Percentiles rank a stretch among this genome's conserved stretches.
Conservation (phyloP, 2,329 filamentous ascomycete genomes). For the Colletotrichum nymphaeae region DNA sequence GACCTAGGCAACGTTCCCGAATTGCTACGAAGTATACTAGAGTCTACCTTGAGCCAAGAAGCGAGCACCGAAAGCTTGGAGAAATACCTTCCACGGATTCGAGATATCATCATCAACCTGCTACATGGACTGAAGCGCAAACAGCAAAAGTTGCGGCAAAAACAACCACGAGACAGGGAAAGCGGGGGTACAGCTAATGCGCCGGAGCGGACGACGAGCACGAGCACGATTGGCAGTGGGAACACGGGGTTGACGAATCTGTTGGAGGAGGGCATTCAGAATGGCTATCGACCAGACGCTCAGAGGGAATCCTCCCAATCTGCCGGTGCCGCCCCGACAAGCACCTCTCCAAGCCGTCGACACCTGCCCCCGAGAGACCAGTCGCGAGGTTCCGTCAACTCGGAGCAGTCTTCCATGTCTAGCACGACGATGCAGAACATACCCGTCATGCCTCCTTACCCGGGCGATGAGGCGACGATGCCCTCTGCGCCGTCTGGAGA, state of each 20-base stretch:
- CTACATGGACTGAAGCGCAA: constrained; percentile 97
- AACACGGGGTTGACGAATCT: constrained; percentile 68
- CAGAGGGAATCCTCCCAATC: constrained; percentile 37
- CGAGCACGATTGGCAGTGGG: constrained; percentile 68
- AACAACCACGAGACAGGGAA: constrained; percentile 68
- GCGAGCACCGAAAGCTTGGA: constrained; percentile 94
- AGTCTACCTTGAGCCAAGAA: constrained; percentile 96
- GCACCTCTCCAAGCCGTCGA: constrained; percentile 60
- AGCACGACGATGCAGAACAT: constrained; percentile 81
- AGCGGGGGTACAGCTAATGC: constrained; percentile 51
- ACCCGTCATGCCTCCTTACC: constrained; percentile 79
- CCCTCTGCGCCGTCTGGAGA: constrained; percentile 50
- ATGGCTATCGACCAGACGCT: constrained; percentile 57
- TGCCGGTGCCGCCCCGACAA: constrained; percentile 37
- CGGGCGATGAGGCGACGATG: constrained; percentile 62
- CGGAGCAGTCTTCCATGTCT: constrained; percentile 76
- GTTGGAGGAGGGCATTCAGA: constrained; percentile 69
- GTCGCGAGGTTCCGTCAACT: constrained; percentile 61
- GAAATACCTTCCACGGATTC: constrained; percentile 91
- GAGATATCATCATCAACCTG: constrained; percentile 98
- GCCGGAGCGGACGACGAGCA: constrained; percentile 66
- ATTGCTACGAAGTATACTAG: constrained; percentile 87
- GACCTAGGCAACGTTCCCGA: constrained; percentile 97
- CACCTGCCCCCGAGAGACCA: constrained; percentile 61
- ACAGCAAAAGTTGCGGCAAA: constrained; percentile 85